Evolutionary conservation across 1,284 basidiomycete species (phyloP).

Genomic region (Rhodotorula sp.): DNA sequence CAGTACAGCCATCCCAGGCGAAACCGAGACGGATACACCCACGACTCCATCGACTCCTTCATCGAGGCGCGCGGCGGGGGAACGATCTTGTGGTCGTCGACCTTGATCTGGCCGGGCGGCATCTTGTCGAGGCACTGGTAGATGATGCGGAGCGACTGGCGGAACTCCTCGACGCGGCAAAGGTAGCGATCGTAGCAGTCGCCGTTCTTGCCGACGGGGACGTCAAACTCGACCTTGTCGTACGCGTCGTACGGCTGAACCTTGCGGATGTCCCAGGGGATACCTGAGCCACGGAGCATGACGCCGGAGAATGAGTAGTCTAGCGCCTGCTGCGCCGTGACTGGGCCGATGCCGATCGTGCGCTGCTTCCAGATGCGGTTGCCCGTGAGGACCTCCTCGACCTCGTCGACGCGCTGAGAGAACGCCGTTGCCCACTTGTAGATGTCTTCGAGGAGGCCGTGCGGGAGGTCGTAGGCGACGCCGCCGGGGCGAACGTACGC

Average conservation of each 20-base stretch:
- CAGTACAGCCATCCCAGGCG: too few relatives aligned
- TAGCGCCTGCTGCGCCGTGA: conserved; percentile 88
- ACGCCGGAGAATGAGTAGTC: conserved; percentile 95
- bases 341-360: conserved; percentile 85
- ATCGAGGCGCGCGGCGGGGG: conserved; percentile 96
- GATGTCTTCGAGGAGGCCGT: conserved; percentile 94
- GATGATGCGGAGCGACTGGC: conserved; percentile 89
- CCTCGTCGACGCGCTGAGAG: conserved; percentile 80
- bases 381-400: conserved; percentile 95
- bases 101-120: conserved; percentile 85
- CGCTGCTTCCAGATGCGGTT: conserved; percentile 98
- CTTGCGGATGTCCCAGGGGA: conserved; percentile 94
- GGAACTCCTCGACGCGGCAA: conserved; percentile 97
- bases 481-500: conserved; percentile 98
- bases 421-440: conserved; percentile 98
- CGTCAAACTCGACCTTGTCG: conserved; percentile 95
- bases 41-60: conserved; percentile 90
- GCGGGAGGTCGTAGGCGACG: conserved; percentile 95
- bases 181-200: conserved; percentile 95
- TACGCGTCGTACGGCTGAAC: conserved; percentile 95
- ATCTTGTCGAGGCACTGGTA: conserved; percentile 95
- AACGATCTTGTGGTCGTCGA: conserved; percentile 96
- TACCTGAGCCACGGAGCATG: conserved; percentile 91
- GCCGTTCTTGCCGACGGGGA: conserved; percentile 93
- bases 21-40: not conserved